Percentiles rank a stretch among this genome's conserved stretches.
phyloP scores from a whole-genome alignment of 257 asterid species.

The Salvia hispanica region DNA sequence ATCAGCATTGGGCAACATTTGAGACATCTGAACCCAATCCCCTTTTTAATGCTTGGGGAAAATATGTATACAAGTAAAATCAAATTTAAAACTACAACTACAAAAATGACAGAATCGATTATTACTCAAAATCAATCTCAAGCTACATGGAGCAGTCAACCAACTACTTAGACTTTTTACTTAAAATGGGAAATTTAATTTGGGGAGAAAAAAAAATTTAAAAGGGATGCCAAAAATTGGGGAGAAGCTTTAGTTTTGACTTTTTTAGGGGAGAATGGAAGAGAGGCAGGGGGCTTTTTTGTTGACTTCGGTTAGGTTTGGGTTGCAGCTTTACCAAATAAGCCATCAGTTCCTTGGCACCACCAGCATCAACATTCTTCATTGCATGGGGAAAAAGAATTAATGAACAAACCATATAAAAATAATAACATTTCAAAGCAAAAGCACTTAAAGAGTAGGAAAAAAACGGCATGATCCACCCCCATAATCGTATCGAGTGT shows the following conservation, averaged over 20 bases:
- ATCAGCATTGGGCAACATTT: constrained; percentile 69
- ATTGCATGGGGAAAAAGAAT: constrained; percentile 31
- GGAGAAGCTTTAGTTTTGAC: neutral
- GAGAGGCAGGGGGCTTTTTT: constrained; percentile 43
- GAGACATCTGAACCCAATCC: constrained; percentile 68
- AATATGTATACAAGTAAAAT: constrained; percentile 7
- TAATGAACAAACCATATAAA: constrained; percentile 15
- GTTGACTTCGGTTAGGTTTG: constrained; percentile 77
- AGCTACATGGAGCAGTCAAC: constrained; percentile 1
- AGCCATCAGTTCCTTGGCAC: constrained; percentile 90
- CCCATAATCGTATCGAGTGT: constrained; percentile 96
- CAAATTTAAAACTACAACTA: neutral
- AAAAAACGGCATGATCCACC: constrained; percentile 34
- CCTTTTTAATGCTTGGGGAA: constrained; percentile 63
- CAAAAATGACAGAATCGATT: neutral
- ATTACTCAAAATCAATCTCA: neutral
- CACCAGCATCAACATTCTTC: constrained; percentile 86
- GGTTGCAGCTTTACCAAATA: constrained; percentile 89
- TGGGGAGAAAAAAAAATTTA: neutral
- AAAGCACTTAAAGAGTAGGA: constrained; percentile 5
- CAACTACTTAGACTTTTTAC: constrained; percentile 16
- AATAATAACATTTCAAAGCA: constrained; percentile 2
- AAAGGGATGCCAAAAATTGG: too few species aligned
- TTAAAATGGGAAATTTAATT: too few species aligned
- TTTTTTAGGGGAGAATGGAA: neutral